A percentile compares a stretch with the other conserved stretches of the same genome.
phyloP scores from a whole-genome alignment of 116 monocot genomes.

The Papilionanthe hybrid region DNA sequence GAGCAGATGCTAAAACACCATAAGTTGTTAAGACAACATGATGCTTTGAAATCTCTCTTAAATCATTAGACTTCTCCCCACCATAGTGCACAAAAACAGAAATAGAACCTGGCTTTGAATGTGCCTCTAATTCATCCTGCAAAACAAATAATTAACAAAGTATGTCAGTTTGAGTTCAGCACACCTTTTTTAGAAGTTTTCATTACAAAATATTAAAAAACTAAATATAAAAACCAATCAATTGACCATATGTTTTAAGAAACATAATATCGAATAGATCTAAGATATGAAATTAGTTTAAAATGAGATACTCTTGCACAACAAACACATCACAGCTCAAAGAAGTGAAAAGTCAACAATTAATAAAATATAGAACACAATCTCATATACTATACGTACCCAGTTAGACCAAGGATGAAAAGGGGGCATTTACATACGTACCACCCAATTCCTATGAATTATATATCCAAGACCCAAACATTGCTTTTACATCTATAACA shows the following conservation, averaged over 20 bases:
- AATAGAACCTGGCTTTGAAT: slow-evolving; percentile 56
- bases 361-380: neutral
- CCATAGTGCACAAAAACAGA: slow-evolving; percentile 91
- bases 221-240: too few relatives aligned
- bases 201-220: too few relatives aligned
- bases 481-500: too few relatives aligned
- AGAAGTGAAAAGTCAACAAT: neutral
- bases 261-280: too few relatives aligned
- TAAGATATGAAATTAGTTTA: too few relatives aligned
- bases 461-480: too few relatives aligned
- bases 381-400: neutral
- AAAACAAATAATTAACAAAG: neutral
- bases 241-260: too few relatives aligned
- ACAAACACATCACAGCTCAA: neutral
- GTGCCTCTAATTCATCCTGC: slow-evolving; percentile 82
- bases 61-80: slow-evolving; percentile 59
- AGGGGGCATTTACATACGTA: too few relatives aligned
- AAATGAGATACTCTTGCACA: too few relatives aligned
- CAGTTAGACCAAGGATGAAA: too few relatives aligned
- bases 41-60: slow-evolving; percentile 40
- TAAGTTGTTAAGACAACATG: slow-evolving; percentile 89
- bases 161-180: neutral
- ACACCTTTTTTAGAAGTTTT: neutral
- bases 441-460: too few relatives aligned
- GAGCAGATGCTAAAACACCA: slow-evolving; percentile 56